Conservation (phyloP, 2,329 filamentous ascomycete genomes). For the Phialophora tarda region DNA sequence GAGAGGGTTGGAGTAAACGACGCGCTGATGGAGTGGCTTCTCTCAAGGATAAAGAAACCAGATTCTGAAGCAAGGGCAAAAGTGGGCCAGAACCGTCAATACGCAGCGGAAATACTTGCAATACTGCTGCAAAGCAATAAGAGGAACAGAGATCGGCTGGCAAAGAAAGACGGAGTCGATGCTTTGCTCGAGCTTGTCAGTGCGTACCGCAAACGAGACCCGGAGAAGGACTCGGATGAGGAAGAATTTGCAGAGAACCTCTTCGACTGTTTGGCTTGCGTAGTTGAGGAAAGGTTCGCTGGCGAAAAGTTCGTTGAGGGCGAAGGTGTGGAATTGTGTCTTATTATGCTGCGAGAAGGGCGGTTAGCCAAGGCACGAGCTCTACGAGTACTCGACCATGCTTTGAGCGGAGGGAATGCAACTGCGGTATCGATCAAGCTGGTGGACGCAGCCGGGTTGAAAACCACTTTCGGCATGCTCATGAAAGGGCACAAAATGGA, state of each 20-base stretch:
- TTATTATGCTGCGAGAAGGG: constrained; percentile 90
- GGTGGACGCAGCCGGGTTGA: constrained; percentile 83
- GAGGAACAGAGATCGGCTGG: constrained; percentile 32
- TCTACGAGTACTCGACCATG: constrained; percentile 83
- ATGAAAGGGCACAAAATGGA: constrained; percentile 57
- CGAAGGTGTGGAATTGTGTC: constrained; percentile 86
- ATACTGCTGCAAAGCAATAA: constrained; percentile 72
- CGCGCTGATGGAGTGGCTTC: constrained; percentile 74
- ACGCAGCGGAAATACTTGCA: constrained; percentile 87
- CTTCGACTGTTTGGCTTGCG: constrained; percentile 82
- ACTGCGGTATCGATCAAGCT: constrained; percentile 72
- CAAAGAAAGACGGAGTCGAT: constrained; percentile 72
- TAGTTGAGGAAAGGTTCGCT: constrained; percentile 75
- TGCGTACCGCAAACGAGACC: constrained; percentile 83
- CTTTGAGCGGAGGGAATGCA: constrained; percentile 64
- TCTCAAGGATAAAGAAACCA: constrained; percentile 71
- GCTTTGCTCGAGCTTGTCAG: constrained; percentile 80
- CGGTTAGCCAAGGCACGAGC: constrained; percentile 81
- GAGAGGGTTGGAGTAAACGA: constrained; percentile 70
- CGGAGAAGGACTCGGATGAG: constrained; percentile 81
- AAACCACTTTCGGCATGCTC: constrained; percentile 75
- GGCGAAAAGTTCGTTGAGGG: constrained; percentile 84
- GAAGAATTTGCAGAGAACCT: constrained; percentile 95
- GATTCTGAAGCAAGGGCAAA: constrained; percentile 59
- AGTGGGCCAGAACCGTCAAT: constrained; percentile 91